Percentiles rank a stretch among this genome's conserved stretches.
phyloP scores from a whole-genome alignment of 2,329 filamentous ascomycete genomes.

The Aspergillus brunneoviolaceus region DNA sequence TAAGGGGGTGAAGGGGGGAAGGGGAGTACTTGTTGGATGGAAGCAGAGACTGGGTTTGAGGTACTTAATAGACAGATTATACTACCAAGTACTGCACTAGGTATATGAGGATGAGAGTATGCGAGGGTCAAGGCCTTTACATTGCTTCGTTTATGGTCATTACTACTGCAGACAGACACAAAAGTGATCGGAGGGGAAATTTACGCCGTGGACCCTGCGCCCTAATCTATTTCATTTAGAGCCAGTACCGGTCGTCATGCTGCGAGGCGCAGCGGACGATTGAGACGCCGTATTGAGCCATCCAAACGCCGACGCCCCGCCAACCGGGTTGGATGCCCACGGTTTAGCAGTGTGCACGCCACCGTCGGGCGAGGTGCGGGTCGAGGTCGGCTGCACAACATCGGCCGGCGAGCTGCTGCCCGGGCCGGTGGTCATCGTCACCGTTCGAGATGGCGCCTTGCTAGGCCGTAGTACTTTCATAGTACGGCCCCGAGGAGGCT shows the following conservation, averaged over 20 bases:
- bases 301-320: conserved; percentile 88
- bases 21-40: too few species aligned
- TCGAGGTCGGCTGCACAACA: conserved; percentile 17
- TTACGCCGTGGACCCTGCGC: background rate
- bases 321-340: conserved; percentile 75
- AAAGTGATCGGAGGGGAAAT: background rate
- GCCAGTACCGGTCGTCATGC: conserved; percentile 9
- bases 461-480: conserved; percentile 90
- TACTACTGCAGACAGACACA: background rate
- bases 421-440: conserved; percentile 23
- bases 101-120: too few species aligned
- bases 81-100: too few species aligned
- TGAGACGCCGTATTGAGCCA: conserved; percentile 68
- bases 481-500: conserved; percentile 60
- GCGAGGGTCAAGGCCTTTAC: too few species aligned
- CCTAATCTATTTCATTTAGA: conserved; percentile 29
- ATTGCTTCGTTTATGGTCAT: too few species aligned
- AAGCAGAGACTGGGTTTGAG: too few species aligned
- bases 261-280: conserved; percentile 14
- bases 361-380: conserved; percentile 28
- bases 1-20: too few species aligned
- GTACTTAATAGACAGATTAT: too few species aligned
- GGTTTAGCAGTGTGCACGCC: conserved; percentile 44
- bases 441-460: conserved; percentile 55
- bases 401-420: conserved; percentile 13